phyloP scores from a whole-genome alignment of 2,329 filamentous ascomycete species.

The Pseudophaeomoniella oleicola region DNA sequence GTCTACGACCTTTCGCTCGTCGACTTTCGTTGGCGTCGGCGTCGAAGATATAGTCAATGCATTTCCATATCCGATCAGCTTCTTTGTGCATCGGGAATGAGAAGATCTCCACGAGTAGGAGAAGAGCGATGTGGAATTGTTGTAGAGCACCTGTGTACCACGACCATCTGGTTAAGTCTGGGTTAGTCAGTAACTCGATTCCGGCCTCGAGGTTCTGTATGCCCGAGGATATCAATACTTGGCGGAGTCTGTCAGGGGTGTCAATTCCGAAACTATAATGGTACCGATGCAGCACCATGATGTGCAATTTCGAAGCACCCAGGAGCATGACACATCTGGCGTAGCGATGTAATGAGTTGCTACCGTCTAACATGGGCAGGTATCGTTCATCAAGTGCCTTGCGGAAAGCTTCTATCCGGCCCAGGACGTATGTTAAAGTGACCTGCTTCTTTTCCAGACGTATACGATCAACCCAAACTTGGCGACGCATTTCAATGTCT shows the following conservation, averaged over 20 bases:
- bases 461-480: slow-evolving; percentile 54
- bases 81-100: slow-evolving; percentile 41
- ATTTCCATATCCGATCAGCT: slow-evolving; percentile 53
- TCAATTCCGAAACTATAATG: slow-evolving; percentile 27
- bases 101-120: slow-evolving; percentile 55
- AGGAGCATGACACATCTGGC: slow-evolving; percentile 51
- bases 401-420: slow-evolving; percentile 55
- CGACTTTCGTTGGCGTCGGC: slow-evolving; percentile 37
- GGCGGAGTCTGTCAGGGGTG: slow-evolving; percentile 40
- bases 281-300: slow-evolving; percentile 56
- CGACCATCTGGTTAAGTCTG: slow-evolving; percentile 41
- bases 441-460: slow-evolving; percentile 48
- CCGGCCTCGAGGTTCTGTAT: slow-evolving; percentile 39
- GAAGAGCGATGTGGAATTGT: slow-evolving; percentile 56
- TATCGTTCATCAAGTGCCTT: slow-evolving; percentile 52
- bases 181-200: slow-evolving; percentile 38
- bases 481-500: slow-evolving; percentile 57
- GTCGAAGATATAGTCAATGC: slow-evolving; percentile 58
- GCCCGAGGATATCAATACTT: slow-evolving; percentile 49
- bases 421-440: slow-evolving; percentile 48
- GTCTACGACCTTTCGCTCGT: slow-evolving; percentile 42
- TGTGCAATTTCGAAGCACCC: slow-evolving; percentile 46
- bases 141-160: slow-evolving; percentile 62
- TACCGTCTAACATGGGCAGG: slow-evolving; percentile 44
- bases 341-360: slow-evolving; percentile 47